A percentile compares a stretch with the other conserved stretches of the same genome.
Conservation (phyloP, 768 basidiomycete species). For the Hygrophorus pudorinus region DNA sequence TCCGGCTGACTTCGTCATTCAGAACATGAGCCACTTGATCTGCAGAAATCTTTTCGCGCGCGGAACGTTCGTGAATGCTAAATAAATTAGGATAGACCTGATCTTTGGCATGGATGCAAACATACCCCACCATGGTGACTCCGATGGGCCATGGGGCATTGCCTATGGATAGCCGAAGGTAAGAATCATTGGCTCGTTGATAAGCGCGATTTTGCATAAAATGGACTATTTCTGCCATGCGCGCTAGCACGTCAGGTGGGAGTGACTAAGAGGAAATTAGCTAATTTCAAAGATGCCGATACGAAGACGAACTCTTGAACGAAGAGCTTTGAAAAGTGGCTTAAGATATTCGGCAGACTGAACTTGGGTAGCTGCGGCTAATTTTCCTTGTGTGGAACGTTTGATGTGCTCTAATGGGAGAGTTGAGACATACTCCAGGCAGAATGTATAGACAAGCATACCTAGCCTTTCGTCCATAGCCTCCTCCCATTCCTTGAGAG, state of each 20-base stretch:
- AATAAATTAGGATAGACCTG: conserved; percentile 4
- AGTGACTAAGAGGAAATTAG: conserved; percentile 40
- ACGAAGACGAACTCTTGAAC: conserved; percentile 65
- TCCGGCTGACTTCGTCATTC: conserved; percentile 97
- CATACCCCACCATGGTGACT: conserved; percentile 97
- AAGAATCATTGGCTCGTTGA: conserved; percentile 92
- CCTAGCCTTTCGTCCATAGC: conserved; percentile 92
- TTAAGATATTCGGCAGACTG: conserved; percentile 97
- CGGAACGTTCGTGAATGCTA: conserved; percentile 95
- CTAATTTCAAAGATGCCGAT: not conserved
- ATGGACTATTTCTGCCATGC: conserved; percentile 90
- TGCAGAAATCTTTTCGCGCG: conserved; percentile 94
- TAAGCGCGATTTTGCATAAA: conserved; percentile 96
- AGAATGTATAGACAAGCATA: conserved; percentile 21
- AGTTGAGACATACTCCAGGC: not conserved
- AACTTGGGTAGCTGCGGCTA: conserved; percentile 90
- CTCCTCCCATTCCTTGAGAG: conserved; percentile 93
- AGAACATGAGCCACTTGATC: conserved; percentile 97
- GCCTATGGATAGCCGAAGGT: conserved; percentile 92
- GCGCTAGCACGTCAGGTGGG: conserved; percentile 72
- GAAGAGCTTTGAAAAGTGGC: conserved; percentile 85
- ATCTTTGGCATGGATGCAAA: conserved; percentile 8
- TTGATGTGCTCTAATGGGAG: conserved; percentile 62
- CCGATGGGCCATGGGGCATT: conserved; percentile 99
- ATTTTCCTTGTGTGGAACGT: conserved; percentile 81